Evolutionary conservation across 805 yeast genomes (phyloP).

Genomic region (Monosporozyma aerobia): DNA sequence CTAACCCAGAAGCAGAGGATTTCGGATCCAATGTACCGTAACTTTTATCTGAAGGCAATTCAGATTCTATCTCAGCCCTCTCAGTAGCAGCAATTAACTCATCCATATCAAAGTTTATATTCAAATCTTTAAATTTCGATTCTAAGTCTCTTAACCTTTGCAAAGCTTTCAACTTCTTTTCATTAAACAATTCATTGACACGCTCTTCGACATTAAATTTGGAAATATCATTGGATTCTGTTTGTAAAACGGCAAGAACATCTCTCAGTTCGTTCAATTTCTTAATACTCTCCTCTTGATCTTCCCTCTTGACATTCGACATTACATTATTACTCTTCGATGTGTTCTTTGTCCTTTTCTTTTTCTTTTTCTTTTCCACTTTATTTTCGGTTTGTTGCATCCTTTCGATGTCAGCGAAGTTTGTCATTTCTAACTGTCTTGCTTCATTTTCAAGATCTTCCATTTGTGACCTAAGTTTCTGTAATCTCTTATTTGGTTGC

Average conservation of each 20-base stretch:
- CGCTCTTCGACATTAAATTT: slow-evolving; percentile 47
- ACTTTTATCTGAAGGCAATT: background rate
- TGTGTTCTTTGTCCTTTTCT: slow-evolving; percentile 10
- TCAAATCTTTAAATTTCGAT: slow-evolving; percentile 52
- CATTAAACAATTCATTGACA: slow-evolving; percentile 46
- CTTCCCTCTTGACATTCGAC: slow-evolving; percentile 15
- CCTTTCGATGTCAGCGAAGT: slow-evolving; percentile 47
- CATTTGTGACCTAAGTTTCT: slow-evolving; percentile 74
- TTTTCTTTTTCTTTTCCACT: slow-evolving; percentile 3
- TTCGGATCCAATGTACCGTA: slow-evolving; percentile 23
- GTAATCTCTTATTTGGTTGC: slow-evolving; percentile 70
- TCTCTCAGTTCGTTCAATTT: slow-evolving; percentile 48
- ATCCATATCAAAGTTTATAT: slow-evolving; percentile 40
- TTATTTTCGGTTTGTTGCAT: slow-evolving; percentile 6
- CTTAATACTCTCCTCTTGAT: slow-evolving; percentile 43
- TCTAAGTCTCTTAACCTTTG: slow-evolving; percentile 67
- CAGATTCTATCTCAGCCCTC: background rate
- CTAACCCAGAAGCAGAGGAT: slow-evolving; percentile 13
- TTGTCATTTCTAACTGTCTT: slow-evolving; percentile 74
- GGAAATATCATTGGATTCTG: slow-evolving; percentile 67
- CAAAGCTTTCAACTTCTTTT: slow-evolving; percentile 57
- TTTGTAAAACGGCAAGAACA: slow-evolving; percentile 53
- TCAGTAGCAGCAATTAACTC: slow-evolving; percentile 4
- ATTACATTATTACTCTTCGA: slow-evolving; percentile 20
- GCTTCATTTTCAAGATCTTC: slow-evolving; percentile 79